Evolutionary conservation across 2,329 filamentous ascomycete genomes (phyloP).

Genomic region (Aspergillus sergii): DNA sequence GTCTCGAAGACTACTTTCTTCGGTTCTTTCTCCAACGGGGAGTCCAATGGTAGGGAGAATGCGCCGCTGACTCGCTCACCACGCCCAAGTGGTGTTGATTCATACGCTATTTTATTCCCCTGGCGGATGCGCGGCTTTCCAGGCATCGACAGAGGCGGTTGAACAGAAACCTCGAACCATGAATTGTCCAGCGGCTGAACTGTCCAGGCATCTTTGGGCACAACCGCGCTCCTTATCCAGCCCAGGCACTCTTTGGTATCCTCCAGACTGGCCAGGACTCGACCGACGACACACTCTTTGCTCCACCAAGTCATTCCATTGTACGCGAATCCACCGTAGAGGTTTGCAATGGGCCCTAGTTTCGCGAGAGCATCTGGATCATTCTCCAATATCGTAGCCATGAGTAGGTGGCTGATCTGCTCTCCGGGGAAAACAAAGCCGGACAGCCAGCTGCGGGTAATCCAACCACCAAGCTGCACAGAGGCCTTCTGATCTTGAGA

Average conservation of each 20-base stretch:
- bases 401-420: constrained; percentile 56
- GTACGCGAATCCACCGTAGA: constrained; percentile 59
- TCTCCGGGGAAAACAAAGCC: constrained; percentile 59
- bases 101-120: constrained; percentile 39
- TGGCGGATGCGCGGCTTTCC: constrained; percentile 49
- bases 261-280: constrained; percentile 52
- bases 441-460: constrained; percentile 58
- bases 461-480: constrained; percentile 51
- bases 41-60: constrained; percentile 44
- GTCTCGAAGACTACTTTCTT: constrained; percentile 25
- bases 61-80: constrained; percentile 40
- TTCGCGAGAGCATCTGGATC: constrained; percentile 50
- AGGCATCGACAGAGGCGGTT: constrained; percentile 27
- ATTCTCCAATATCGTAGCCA: constrained; percentile 59
- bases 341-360: constrained; percentile 54
- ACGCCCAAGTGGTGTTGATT: constrained; percentile 44
- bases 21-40: constrained; percentile 11
- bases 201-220: constrained; percentile 40
- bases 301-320: constrained; percentile 58
- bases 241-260: constrained; percentile 57
- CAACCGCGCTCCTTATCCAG: constrained; percentile 51
- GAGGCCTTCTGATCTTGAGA: constrained; percentile 25
- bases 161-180: constrained; percentile 54
- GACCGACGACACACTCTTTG: constrained; percentile 57
- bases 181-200: constrained; percentile 39